A percentile compares a stretch with the other conserved stretches of the same genome.
These are phyloP conservation scores for Sclerotinia spermophila DNA, from an alignment of 2,329 filamentous ascomycete genomes.

Conservation along the genomic window DNA sequence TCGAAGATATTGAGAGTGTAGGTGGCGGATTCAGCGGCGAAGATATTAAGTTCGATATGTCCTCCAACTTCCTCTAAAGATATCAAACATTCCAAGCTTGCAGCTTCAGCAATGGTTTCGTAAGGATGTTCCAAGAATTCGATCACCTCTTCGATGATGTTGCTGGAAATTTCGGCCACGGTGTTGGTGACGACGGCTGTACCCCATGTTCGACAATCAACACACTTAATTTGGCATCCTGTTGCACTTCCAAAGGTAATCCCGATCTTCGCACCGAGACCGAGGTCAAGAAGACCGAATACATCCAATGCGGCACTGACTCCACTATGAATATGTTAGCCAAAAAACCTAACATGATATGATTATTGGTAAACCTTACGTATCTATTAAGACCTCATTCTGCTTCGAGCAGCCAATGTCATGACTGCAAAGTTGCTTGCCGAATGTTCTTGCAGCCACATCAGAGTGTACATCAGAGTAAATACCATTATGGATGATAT, in stretches of 20 bases:
- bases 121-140: slow-evolving; percentile 26
- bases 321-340: slow-evolving; percentile 19
- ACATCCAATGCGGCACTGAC: slow-evolving; percentile 11
- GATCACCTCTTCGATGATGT: slow-evolving; percentile 21
- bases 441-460: not conserved
- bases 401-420: slow-evolving; percentile 18
- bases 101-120: slow-evolving; percentile 21
- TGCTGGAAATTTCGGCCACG: slow-evolving; percentile 21
- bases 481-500: not conserved
- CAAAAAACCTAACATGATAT: no score
- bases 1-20: slow-evolving; percentile 27
- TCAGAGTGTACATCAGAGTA: not conserved
- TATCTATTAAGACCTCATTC: slow-evolving; percentile 26
- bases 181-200: slow-evolving; percentile 27
- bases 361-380: slow-evolving; percentile 20
- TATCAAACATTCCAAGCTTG: slow-evolving; percentile 26
- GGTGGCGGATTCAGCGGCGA: slow-evolving; percentile 21
- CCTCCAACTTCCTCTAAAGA: slow-evolving; percentile 26
- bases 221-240: slow-evolving; percentile 22
- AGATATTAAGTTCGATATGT: slow-evolving; percentile 27
- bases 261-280: not conserved
- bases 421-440: slow-evolving; percentile 4
- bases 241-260: slow-evolving; percentile 12
- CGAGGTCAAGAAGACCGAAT: slow-evolving; percentile 6
- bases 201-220: slow-evolving; percentile 31